A percentile compares a stretch with the other conserved stretches of the same genome.
phyloP scores from a whole-genome alignment of 169 alveolate genomes.

The Cryptosporidium ubiquitum region DNA sequence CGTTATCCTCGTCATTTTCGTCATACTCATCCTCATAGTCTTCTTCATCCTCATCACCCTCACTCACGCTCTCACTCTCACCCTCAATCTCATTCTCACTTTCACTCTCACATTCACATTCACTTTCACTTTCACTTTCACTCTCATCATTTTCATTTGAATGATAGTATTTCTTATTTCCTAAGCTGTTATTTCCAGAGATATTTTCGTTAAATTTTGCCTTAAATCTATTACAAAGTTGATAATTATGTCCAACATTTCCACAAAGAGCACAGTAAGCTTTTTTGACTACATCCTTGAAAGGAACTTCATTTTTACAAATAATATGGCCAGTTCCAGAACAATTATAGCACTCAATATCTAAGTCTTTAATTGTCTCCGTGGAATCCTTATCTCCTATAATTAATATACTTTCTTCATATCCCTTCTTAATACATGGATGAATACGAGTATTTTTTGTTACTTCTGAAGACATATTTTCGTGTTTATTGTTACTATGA shows the following conservation, averaged over 20 bases:
- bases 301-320: conserved; percentile 31
- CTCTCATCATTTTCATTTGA: too few relatives aligned
- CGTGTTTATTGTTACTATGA: not conserved
- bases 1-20: not conserved
- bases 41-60: not conserved
- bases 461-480: not conserved
- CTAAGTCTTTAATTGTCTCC: not conserved
- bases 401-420: conserved; percentile 17
- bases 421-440: conserved; percentile 32
- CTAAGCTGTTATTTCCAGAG: not conserved
- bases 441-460: not conserved
- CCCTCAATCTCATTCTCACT: too few relatives aligned
- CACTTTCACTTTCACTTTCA: not conserved
- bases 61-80: not conserved
- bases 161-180: not conserved
- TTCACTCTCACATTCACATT: too few relatives aligned
- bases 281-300: not conserved
- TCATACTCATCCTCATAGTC: too few relatives aligned
- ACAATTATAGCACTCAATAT: conserved; percentile 22
- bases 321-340: conserved; percentile 23
- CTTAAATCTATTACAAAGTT: conserved; percentile 8
- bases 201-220: not conserved
- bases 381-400: conserved; percentile 6
- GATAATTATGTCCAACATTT: conserved; percentile 23
- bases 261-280: conserved; percentile 54